Percentiles rank a stretch among this genome's conserved stretches.
phyloP scores from a whole-genome alignment of 2,329 filamentous ascomycete species.

The Stagonosporopsis cucurbitacearum region DNA sequence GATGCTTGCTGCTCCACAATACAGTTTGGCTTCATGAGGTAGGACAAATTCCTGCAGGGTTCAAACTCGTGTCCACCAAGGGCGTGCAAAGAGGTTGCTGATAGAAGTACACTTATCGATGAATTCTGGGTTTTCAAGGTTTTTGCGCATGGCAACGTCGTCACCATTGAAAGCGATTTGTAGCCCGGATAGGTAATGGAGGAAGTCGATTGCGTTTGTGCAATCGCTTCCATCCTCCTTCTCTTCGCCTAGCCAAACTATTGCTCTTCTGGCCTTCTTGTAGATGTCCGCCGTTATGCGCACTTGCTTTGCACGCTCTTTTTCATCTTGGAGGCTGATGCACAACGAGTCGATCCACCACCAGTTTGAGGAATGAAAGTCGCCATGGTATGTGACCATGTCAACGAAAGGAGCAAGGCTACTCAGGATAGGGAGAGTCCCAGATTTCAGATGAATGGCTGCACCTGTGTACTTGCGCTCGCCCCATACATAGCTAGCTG shows the following conservation, averaged over 20 bases:
- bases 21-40: slow-evolving; percentile 35
- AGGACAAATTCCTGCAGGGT: slow-evolving; percentile 43
- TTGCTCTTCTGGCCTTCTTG: slow-evolving; percentile 25
- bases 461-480: slow-evolving; percentile 18
- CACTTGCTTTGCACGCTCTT: slow-evolving; percentile 39
- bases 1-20: slow-evolving; percentile 32
- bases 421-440: slow-evolving; percentile 26
- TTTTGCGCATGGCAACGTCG: slow-evolving; percentile 24
- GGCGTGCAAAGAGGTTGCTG: slow-evolving; percentile 30
- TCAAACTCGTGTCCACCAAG: slow-evolving; percentile 40
- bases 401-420: slow-evolving; percentile 33
- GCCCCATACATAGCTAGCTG: slow-evolving; percentile 42
- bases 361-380: slow-evolving; percentile 34
- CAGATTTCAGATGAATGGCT: slow-evolving; percentile 20
- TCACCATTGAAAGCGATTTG: slow-evolving; percentile 28
- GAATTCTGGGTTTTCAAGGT: slow-evolving; percentile 28
- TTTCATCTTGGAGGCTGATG: slow-evolving; percentile 36
- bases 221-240: slow-evolving; percentile 49
- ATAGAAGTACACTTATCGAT: slow-evolving; percentile 29
- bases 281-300: slow-evolving; percentile 45
- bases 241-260: slow-evolving; percentile 48
- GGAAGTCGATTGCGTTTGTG: slow-evolving; percentile 33
- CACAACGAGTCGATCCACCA: slow-evolving; percentile 45
- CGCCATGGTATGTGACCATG: slow-evolving; percentile 29
- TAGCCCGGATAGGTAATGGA: slow-evolving; percentile 29